phyloP scores from a whole-genome alignment of 2,329 filamentous ascomycete genomes.

The Cyphellophora europaea region DNA sequence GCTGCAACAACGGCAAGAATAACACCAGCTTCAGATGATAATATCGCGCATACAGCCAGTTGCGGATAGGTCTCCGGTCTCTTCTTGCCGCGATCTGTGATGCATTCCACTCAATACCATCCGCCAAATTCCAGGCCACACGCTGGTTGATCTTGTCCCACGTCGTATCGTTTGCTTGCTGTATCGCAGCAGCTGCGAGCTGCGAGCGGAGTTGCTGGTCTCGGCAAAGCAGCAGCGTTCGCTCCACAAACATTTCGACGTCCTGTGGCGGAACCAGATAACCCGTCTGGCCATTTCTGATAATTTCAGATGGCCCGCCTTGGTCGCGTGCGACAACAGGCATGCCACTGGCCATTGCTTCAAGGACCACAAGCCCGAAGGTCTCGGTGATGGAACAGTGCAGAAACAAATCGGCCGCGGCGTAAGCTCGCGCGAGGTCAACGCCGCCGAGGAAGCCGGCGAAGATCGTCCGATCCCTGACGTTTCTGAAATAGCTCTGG shows the following conservation, averaged over 20 bases:
- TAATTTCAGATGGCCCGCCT: constrained; percentile 60
- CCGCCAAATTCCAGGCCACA: constrained; percentile 55
- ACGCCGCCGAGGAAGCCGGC: constrained; percentile 55
- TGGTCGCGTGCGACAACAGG: constrained; percentile 61
- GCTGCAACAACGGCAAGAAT: constrained; percentile 18
- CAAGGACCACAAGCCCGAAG: constrained; percentile 61
- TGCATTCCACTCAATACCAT: constrained; percentile 30
- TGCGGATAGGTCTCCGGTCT: constrained; percentile 12
- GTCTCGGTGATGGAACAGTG: constrained; percentile 66
- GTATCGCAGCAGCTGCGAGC: constrained; percentile 42
- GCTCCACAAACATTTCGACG: constrained; percentile 47
- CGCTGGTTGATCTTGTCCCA: constrained; percentile 66
- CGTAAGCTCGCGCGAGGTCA: constrained; percentile 56
- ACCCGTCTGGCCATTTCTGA: constrained; percentile 50
- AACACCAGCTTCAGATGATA: constrained; percentile 10
- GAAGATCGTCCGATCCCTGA: constrained; percentile 53
- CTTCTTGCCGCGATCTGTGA: constrained; percentile 11
- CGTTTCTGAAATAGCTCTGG: constrained; percentile 46
- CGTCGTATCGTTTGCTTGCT: constrained; percentile 53
- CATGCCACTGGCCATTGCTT: constrained; percentile 62
- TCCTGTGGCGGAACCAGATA: constrained; percentile 54
- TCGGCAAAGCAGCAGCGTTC: constrained; percentile 40
- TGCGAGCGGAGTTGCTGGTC: constrained; percentile 34
- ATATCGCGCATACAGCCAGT: constrained; percentile 17
- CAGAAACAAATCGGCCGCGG: constrained; percentile 59